Evolutionary conservation across 805 yeast genomes (phyloP), one percentile per base, ranked within the genome.

Genomic region (Kregervanrija fluxuum): DNA sequence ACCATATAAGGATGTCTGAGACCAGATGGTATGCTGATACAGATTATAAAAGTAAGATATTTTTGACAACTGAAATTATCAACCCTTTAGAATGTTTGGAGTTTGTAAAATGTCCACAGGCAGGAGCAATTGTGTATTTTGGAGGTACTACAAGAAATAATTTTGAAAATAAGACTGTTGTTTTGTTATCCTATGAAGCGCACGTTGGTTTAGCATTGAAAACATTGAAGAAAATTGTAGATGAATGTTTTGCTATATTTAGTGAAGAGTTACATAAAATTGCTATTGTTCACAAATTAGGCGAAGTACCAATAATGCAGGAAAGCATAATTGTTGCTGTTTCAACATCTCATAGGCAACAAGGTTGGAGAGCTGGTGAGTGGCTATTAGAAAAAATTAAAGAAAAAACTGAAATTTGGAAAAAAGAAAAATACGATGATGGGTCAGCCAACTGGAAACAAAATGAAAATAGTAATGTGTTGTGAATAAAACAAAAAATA

Each of bases 61-160:
- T 57, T 22, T 43, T 66, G 2, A 64, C 68, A 0, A 42, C 53
- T 1, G 37, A 48, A 4, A 33, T 38, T 3, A 46, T 67, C 13
- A 41, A 50, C 10, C 22, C 57, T 2, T 34, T 30, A 6, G 53
- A 53, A 9, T 57, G 59, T 6, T 40, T 68, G 9, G 57, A 64
- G 5, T 73, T 69, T 55, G 77, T 69, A n/a, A 66, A 66, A 44
- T 49, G 62, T 13, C 67, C 69, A 3, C 46, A 54, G 17, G 71
- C 77, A 0, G 80, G 80, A 1, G 79, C 79, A 0, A 64, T 73
- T 4, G 67, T 74, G 5, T 61, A 65, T 38, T 75, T 75, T 58
- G 73, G 71, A 5, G 80, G 80, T 1, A 71, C 71, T 10, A 75
- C 80, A 8, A 57, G 79, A 44, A 70, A 71, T 51, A 57, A 57